A percentile compares a stretch with the other conserved stretches of the same genome.
Conservation (phyloP, 1,139 yeast species). For the Magnusiomyces fungicola region DNA sequence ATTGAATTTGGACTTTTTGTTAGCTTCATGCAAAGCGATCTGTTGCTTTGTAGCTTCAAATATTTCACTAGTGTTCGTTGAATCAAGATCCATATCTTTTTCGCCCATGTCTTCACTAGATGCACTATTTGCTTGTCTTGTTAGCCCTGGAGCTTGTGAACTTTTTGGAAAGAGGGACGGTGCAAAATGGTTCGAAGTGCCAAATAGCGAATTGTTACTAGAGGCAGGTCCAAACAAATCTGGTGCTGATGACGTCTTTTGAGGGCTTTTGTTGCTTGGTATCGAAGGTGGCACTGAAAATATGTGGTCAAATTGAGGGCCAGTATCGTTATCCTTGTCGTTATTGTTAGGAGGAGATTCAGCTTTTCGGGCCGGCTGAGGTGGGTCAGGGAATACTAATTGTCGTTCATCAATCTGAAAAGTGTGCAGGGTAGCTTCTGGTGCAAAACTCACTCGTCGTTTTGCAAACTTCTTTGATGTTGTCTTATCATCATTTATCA, state of each 20-base stretch:
- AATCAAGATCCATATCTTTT: conserved; percentile 19
- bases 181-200: no score
- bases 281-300: not conserved
- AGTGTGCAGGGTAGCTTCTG: conserved; percentile 41
- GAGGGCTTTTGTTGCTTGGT: not conserved
- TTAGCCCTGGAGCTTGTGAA: no score
- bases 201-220: no score
- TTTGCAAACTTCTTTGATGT: conserved; percentile 14
- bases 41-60: conserved; percentile 15
- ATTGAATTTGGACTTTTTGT: not conserved
- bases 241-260: no score
- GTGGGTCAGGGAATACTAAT: conserved; percentile 2
- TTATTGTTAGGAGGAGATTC: not conserved
- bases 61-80: conserved; percentile 13
- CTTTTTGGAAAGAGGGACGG: no score
- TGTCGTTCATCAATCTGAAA: conserved; percentile 12
- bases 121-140: no score
- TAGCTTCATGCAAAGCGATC: conserved; percentile 3
- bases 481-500: conserved; percentile 14
- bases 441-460: conserved; percentile 45
- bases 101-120: conserved; percentile 8
- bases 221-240: no score
- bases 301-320: not conserved
- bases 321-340: conserved; percentile 6
- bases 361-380: conserved; percentile 4